These are phyloP conservation scores for Arctium lappa DNA, from an alignment of 129 eudicot species.

Conservation along the genomic window DNA sequence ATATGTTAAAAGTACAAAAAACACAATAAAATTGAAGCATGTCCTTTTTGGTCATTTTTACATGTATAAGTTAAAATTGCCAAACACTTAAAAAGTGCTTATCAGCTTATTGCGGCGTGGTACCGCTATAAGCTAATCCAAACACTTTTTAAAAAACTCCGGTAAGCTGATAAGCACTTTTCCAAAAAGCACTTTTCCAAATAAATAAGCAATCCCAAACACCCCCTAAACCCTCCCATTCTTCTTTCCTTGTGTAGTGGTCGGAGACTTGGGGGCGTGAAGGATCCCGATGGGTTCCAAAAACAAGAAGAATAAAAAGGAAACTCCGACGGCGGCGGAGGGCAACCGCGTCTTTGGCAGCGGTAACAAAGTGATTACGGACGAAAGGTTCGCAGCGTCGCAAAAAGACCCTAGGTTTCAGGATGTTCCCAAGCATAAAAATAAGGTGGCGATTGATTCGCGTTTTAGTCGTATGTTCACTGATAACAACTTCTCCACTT, in stretches of 20 bases:
- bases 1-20: too few species aligned
- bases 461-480: conserved; percentile 70
- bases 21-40: too few species aligned
- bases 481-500: conserved; percentile 52
- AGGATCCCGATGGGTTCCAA: conserved; percentile 41
- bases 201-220: too few species aligned
- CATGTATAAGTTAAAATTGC: too few species aligned
- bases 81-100: too few species aligned
- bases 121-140: too few species aligned
- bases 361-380: conserved; percentile 43
- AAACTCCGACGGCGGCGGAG: not conserved
- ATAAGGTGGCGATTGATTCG: conserved; percentile 68
- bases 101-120: too few species aligned
- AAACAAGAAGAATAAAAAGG: conserved; percentile 39
- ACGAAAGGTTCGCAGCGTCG: conserved; percentile 58
- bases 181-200: too few species aligned
- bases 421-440: conserved; percentile 52
- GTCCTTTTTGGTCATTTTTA: too few species aligned
- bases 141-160: too few species aligned
- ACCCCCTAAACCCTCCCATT: conserved; percentile 3
- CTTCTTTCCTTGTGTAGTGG: not conserved
- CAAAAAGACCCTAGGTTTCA: conserved; percentile 81
- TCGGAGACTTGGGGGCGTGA: conserved; percentile 2
- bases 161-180: too few species aligned
- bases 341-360: conserved; percentile 26